Base-by-base conservation (phyloP, 331 rosid species). In the Rosa hybrid region DNA sequence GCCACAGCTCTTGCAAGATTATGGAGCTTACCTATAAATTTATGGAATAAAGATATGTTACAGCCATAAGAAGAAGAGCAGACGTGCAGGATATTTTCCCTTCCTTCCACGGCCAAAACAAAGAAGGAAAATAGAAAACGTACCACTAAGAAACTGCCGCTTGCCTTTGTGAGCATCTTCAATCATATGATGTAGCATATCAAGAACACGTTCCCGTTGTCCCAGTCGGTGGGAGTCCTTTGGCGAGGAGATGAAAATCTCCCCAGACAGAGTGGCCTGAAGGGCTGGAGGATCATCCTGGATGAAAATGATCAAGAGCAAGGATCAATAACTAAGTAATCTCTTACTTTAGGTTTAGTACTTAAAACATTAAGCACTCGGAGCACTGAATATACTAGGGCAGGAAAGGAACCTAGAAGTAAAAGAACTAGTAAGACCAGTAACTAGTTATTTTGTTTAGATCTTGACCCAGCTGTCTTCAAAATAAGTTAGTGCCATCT, bases 71-170 rank as follows among this genome's bases (percentile, higher is more conserved):
- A 71, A 48, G 7, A 62, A 50, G 30, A 54, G 46, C 56, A 76
- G 41, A 20, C 73, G 76, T 41, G 41, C 30, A 75, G 6, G 41
- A 57, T 57, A 75, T 21, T 21, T 59, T 56, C 79, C 72, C 34
- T 5, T 45, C 38, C 50, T 45, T 57, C 60, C 70, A 73, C 42
- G 13, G 60, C 76, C 72, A 83, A 76, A 69, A 81, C 34, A 75
- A 71, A 30, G 73, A 57, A 34, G 74, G 57, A 39, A 41, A 83
- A 69, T 21, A 65, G 79, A 71, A 54, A 59, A 72, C 3, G 67
- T 86, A 95, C 99, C 99, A 70, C 99, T 95, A n/a, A 95, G 89
- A 88, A 95, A 95, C 86, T 95, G 99, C 7, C 98, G 91, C 83
- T 93, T 92, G 78, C 95, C 99, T 85, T 71, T 86, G 81, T 92